Base-by-base conservation (phyloP, 495 filamentous ascomycete genomes). In the Cercophora sp. region DNA sequence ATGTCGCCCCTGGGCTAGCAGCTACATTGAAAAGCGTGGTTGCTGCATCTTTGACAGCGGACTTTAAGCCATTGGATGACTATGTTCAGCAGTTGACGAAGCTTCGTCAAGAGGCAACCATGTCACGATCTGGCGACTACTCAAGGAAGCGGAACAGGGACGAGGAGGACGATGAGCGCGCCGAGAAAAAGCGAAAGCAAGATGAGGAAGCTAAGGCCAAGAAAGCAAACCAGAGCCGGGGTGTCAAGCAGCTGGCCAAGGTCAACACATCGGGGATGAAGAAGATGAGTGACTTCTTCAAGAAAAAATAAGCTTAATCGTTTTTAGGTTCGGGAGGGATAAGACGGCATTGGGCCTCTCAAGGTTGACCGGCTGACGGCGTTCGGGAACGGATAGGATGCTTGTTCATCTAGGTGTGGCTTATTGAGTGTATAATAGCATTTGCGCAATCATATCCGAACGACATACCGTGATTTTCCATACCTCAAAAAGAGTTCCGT, bases 271-370 rank as follows among this genome's bases (percentile, higher is more conserved):
- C 62, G 13, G 94, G 93, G 22, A 99, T 99, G 93, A 89, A 87
- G 78, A 97, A 96, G 77, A 80, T 98, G 83, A 96, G 89, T 58
- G 80, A 85, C 54, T 98, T 97, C 67, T 98, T 98, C 66, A 79
- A 77, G 31, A 96, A 91, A 73, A 84, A 81, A 24, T 32, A 13
- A 32, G 29, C 6, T 6, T 32, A n/a, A n/a, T n/a, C n/a, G n/a
- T n/a, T n/a, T n/a, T n/a, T n/a, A n/a, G n/a, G n/a, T n/a, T n/a
- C n/a, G n/a, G n/a, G n/a, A n/a, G n/a, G 22, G 16, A 2, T 39
- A 18, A 37, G n/a, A n/a, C n/a, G 18, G n/a, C 16, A 39, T 6
- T 52, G 26, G 20, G 29, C n/a, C 0, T 20, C 4, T 57, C 54
- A 44, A n/a, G n/a, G n/a, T n/a, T n/a, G n/a, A n/a, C n/a, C n/a